Percentiles rank a stretch among this genome's conserved stretches.
Conservation (phyloP, 73 alveolate species). For the Tetrahymena thermophila region DNA sequence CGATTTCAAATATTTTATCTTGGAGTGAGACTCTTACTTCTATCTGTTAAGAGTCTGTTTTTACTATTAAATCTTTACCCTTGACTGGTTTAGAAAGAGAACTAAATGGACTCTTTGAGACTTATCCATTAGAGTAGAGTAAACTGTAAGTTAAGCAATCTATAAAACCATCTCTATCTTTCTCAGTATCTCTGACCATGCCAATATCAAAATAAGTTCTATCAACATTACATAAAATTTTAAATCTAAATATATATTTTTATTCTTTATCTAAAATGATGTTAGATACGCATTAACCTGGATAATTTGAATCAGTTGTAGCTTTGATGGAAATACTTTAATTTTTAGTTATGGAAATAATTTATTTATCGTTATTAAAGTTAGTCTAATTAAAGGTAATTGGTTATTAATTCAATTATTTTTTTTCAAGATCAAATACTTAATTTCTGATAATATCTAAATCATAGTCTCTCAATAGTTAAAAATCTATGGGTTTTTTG, state of each 20-base stretch:
- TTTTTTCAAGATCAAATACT: not conserved
- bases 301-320: not conserved
- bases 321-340: not conserved
- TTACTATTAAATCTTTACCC: not conserved
- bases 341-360: not conserved
- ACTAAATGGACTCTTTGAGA: not conserved
- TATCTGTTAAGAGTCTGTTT: not conserved
- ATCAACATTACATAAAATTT: not conserved
- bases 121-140: not conserved
- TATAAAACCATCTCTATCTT: not conserved
- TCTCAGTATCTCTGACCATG: not conserved
- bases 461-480: not conserved
- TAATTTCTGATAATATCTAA: not conserved
- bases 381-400: not conserved
- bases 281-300: not conserved
- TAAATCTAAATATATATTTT: not conserved
- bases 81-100: not conserved
- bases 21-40: not conserved
- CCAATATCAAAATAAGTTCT: not conserved
- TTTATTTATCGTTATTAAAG: not conserved
- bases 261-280: not conserved
- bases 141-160: not conserved
- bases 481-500: not conserved
- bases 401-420: not conserved
- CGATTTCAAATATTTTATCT: not conserved